phyloP scores from a whole-genome alignment of 352 stramenopile genomes.

The Bremia lactucae region DNA sequence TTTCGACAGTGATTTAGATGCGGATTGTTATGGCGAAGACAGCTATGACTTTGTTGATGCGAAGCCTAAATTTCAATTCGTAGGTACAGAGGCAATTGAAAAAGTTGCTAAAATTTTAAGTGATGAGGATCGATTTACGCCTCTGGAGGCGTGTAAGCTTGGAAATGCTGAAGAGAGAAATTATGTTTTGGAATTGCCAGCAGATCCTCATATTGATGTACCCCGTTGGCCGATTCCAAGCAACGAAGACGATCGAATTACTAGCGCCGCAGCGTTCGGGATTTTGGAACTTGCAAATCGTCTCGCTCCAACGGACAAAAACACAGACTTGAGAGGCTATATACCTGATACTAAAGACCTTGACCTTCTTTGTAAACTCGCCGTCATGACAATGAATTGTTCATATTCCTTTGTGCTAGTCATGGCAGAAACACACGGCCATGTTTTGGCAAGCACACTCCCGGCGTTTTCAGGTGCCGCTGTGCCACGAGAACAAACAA shows the following conservation, averaged over 20 bases:
- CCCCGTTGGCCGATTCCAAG: conserved; percentile 17
- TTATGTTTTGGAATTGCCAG: conserved; percentile 12
- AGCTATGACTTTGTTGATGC: neutral
- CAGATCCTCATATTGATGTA: conserved; percentile 6
- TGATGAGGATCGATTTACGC: conserved; percentile 6
- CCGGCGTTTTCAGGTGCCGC: conserved; percentile 7
- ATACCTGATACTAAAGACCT: conserved; percentile 27
- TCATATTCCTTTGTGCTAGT: conserved; percentile 41
- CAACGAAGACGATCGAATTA: conserved; percentile 18
- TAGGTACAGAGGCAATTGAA: conserved; percentile 3
- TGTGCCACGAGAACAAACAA: conserved; percentile 35
- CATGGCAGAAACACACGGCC: conserved; percentile 27
- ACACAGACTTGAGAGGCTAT: conserved; percentile 9
- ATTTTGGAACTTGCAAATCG: conserved; percentile 9
- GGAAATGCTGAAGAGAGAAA: conserved; percentile 10
- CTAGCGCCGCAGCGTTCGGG: conserved; percentile 2
- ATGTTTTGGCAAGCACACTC: conserved; percentile 28
- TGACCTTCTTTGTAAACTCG: conserved; percentile 38
- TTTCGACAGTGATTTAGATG: conserved; percentile 1
- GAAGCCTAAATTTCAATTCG: conserved; percentile 1
- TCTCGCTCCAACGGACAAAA: conserved; percentile 6
- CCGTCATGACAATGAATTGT: conserved; percentile 34
- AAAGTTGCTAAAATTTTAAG: conserved; percentile 2
- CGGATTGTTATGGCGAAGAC: neutral
- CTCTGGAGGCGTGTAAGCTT: conserved; percentile 11